Base-by-base conservation (phyloP, 2,329 filamentous ascomycete genomes). In the Leptographium lundbergii region DNA sequence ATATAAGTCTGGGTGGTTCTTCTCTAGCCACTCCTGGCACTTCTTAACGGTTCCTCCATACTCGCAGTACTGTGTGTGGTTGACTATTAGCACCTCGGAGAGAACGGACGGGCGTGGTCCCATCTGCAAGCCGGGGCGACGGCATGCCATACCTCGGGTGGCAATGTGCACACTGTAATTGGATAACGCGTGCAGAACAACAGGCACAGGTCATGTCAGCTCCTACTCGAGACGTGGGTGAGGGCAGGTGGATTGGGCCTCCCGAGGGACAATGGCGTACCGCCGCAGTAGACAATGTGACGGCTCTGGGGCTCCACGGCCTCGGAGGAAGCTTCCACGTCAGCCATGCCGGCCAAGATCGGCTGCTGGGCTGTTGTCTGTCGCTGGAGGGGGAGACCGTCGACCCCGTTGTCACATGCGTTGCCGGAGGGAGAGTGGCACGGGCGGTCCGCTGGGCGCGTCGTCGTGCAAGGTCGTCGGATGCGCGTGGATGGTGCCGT, bases 41-140 rank as follows among this genome's bases (percentile, higher is more conserved):
- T 96, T 99, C 75, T 91, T 96, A 27, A 88, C 86, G 47, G 91
- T 97, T 64, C 91, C 92, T 69, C 94, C 94, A 74, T 96, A 97
- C 76, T 99, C 94, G 78, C 94, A 99, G 77, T 96, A 99, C 94
- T 97, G 17, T 42, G 7, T 45, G 25, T n/a, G 42, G 42, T 45
- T 45, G 56, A 22, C 6, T 19, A 24, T 32, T n/a, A 56, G 13
- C 29, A 50, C 13, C 50, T 57, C 19, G 36, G 57, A 22, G 42
- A 54, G n/a, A 13, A 34, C 22, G 10, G 17, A 42, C 48, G 13
- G 7, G 19, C 32, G 11, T 39, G 11, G 13, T 10, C 19, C 54
- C 24, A 48, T 17, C 14, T 29, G 14, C 48, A 19, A 29, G 42
- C 42, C 19, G 17, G 42, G 19, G 42, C 19, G 39, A 25, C 42